Percentiles rank a stretch among this genome's conserved stretches.
Conservation (phyloP, 2,329 filamentous ascomycete species). For the Phyllosticta citrichinensis region DNA sequence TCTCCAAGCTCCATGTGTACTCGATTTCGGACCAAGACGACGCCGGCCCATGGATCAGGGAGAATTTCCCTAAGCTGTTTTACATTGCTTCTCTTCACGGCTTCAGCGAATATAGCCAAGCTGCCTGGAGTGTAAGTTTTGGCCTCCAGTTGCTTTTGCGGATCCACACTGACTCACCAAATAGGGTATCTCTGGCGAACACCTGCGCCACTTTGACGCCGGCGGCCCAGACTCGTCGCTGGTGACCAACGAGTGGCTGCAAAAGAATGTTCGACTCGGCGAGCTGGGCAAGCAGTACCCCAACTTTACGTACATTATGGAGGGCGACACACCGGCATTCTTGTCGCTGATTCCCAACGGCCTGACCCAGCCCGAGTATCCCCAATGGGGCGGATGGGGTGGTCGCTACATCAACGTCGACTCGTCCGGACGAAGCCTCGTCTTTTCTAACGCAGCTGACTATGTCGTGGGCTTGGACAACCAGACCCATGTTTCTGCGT, state of each 20-base stretch:
- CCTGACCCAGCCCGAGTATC: slow-evolving; percentile 27
- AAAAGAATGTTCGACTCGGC: slow-evolving; percentile 37
- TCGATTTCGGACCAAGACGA: slow-evolving; percentile 46
- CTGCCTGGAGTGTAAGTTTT: slow-evolving; percentile 34
- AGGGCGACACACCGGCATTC: slow-evolving; percentile 38
- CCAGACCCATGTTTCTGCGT: slow-evolving; percentile 18
- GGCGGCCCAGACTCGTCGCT: slow-evolving; percentile 32
- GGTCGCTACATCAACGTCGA: slow-evolving; percentile 28
- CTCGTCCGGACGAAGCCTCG: slow-evolving; percentile 9
- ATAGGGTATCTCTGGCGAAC: slow-evolving; percentile 17
- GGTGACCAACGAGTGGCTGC: slow-evolving; percentile 38
- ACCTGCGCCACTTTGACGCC: slow-evolving; percentile 28
- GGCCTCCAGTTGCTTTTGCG: no score
- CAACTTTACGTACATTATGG: slow-evolving; percentile 35
- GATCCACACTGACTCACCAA: neutral
- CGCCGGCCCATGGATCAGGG: slow-evolving; percentile 40
- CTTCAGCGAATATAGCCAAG: slow-evolving; percentile 38
- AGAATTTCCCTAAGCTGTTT: slow-evolving; percentile 37
- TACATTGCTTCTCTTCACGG: slow-evolving; percentile 42
- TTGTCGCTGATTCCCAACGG: slow-evolving; percentile 35
- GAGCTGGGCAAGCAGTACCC: slow-evolving; percentile 36
- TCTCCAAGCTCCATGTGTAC: slow-evolving; percentile 40
- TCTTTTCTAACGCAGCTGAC: slow-evolving; percentile 27
- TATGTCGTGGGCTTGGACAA: slow-evolving; percentile 25
- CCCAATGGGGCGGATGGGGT: slow-evolving; percentile 36